These are phyloP conservation scores for Quercus mongolica DNA, from an alignment of 306 rosid genomes.

Conservation along the genomic window DNA sequence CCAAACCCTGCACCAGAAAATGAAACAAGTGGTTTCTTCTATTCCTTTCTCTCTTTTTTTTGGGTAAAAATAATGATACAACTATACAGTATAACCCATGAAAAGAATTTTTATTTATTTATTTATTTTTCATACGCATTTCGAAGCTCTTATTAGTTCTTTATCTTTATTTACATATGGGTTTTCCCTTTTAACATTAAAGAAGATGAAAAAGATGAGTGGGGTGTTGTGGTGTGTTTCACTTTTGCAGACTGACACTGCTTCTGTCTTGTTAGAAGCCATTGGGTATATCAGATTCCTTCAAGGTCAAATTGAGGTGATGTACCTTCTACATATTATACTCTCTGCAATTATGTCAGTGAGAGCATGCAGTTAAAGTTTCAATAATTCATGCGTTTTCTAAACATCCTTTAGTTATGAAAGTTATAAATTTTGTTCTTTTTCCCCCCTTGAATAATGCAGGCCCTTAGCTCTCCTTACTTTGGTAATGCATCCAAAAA, in stretches of 20 bases:
- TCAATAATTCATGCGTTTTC: conserved; percentile 27
- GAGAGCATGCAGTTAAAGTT: conserved; percentile 54
- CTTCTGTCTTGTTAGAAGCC: conserved; percentile 87
- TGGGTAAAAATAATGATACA: too few relatives aligned
- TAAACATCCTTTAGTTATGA: conserved; percentile 38
- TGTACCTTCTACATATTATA: conserved; percentile 29
- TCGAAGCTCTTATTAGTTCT: background rate
- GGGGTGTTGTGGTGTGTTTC: conserved; percentile 22
- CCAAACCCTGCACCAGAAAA: background rate
- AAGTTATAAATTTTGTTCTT: conserved; percentile 31
- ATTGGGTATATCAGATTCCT: conserved; percentile 87
- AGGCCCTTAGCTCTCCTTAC: conserved; percentile 89
- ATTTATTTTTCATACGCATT: background rate
- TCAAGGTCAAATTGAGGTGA: conserved; percentile 86
- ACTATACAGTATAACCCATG: too few relatives aligned
- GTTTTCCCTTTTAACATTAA: conserved; percentile 26
- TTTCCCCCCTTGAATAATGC: conserved; percentile 21
- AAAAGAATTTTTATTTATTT: background rate
- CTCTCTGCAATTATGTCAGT: conserved; percentile 25
- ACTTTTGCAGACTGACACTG: conserved; percentile 99
- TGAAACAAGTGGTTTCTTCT: background rate
- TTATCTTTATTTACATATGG: background rate
- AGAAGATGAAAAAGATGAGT: conserved; percentile 39
- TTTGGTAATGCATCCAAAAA: conserved; percentile 52
- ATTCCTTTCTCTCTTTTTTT: background rate